Evolutionary conservation across 2,329 filamentous ascomycete genomes (phyloP), one percentile per base, ranked within the genome.

Genomic region (Fusarium sp.): DNA sequence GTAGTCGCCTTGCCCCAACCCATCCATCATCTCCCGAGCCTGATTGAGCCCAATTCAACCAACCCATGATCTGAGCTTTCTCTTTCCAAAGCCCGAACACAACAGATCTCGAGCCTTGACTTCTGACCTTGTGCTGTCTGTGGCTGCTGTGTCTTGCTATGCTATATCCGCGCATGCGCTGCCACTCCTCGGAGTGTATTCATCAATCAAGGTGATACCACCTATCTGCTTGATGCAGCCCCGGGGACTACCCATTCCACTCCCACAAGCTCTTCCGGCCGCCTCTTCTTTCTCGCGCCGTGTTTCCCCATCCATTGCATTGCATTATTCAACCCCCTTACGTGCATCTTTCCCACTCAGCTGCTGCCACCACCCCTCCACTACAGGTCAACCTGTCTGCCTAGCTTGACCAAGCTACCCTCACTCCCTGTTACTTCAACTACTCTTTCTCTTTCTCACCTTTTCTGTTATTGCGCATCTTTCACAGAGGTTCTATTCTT

Each of bases 271-370:
- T 65, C 63, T 65, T 65, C 69, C 62, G 55, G 56, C 59, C 61
- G 61, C 69, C 59, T 70, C 67, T 67, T 61, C 61, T 62, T 66
- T 68, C 65, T 72, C 69, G 64, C 67, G 67, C 71, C 69, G 60
- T 68, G 68, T 68, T 71, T 69, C 70, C 69, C 65, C 61, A 67
- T 70, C 47, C 55, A 63, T 53, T 56, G 56, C 68, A 67, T 66
- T 74, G 72, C 65, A 73, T 75, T 72, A 70, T 73, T 70, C 66
- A 69, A 38, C 61, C 77, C 74, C 75, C 75, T 74, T 74, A 77
- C 72, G 72, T 79, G 77, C 78, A 78, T 79, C 73, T 77, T 73
- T 75, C 74, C 76, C 76, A 78, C 78, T 75, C 76, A 71, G 47
- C 73, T 71, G 27, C 68, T 68, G 67, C 69, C 70, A 61, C 63